Evolutionary conservation across 2,329 filamentous ascomycete genomes (phyloP).

Genomic region (Microdochium bolleyi): DNA sequence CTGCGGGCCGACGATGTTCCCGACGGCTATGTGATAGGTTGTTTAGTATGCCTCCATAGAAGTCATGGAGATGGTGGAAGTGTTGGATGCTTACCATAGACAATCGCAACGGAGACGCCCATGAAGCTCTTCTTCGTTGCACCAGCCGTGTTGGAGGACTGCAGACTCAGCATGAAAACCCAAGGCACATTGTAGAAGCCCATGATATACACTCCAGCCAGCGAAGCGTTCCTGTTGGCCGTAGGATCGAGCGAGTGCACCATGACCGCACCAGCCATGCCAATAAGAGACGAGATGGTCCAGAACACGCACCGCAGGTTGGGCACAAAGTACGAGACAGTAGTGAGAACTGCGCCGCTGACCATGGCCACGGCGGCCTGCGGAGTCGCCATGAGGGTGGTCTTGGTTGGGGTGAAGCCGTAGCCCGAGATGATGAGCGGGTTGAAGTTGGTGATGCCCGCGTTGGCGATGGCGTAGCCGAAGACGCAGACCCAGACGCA

Average conservation of each 20-base stretch:
- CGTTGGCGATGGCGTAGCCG: conserved; percentile 59
- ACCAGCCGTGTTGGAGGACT: conserved; percentile 50
- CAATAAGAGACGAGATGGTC: conserved; percentile 44
- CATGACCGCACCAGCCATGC: conserved; percentile 42
- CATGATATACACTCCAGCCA: conserved; percentile 27
- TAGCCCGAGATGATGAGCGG: conserved; percentile 44
- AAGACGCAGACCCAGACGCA: conserved; percentile 20
- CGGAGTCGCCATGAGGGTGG: conserved; percentile 20
- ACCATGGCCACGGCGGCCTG: conserved; percentile 23
- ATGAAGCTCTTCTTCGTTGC: conserved; percentile 63
- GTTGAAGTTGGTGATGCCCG: conserved; percentile 58
- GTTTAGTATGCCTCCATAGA: conserved; percentile 46
- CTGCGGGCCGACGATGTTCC: conserved; percentile 59
- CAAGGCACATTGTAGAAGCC: conserved; percentile 50
- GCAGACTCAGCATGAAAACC: conserved; percentile 34
- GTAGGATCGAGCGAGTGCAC: conserved; percentile 9
- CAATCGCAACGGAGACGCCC: conserved; percentile 16
- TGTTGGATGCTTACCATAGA: conserved; percentile 9
- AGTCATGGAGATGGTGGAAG: neutral
- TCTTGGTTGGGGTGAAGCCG: conserved; percentile 22
- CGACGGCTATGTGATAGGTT: conserved; percentile 56
- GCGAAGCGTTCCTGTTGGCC: conserved; percentile 50
- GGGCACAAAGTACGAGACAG: conserved; percentile 15
- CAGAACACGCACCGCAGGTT: conserved; percentile 34
- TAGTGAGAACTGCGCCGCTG: conserved; percentile 11